Evolutionary conservation across 768 basidiomycete species (phyloP).

Genomic region (Boletus pseudopeckii): DNA sequence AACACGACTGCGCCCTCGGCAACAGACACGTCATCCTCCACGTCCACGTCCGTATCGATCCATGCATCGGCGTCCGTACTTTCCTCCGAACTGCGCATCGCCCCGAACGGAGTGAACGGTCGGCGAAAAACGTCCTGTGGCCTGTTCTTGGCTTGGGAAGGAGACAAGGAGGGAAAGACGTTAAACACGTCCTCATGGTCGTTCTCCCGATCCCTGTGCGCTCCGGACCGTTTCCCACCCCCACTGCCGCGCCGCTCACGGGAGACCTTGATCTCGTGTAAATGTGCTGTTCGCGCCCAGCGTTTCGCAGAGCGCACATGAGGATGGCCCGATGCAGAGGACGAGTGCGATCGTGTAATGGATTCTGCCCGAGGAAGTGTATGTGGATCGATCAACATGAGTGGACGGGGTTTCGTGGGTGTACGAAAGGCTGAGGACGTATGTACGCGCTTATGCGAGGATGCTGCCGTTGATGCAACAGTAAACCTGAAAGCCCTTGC

Average conservation of each 20-base stretch:
- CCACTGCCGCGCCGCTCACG: conserved; percentile 13
- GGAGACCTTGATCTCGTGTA: conserved; percentile 54
- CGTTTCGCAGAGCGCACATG: conserved; percentile 41
- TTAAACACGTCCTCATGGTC: conserved; percentile 17
- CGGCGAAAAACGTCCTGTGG: neutral
- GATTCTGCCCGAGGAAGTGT: conserved; percentile 18
- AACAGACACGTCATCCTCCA: conserved; percentile 22
- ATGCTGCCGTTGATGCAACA: neutral
- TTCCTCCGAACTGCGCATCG: conserved; percentile 8
- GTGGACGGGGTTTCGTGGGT: conserved; percentile 19
- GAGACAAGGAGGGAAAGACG: neutral
- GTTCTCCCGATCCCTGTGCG: conserved; percentile 13
- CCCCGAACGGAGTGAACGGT: conserved; percentile 10
- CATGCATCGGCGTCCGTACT: conserved; percentile 29
- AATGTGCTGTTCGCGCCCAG: conserved; percentile 65
- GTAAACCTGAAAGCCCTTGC: neutral
- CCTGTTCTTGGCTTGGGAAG: neutral
- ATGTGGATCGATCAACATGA: conserved; percentile 22
- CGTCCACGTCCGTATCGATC: conserved; percentile 41
- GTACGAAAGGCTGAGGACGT: conserved; percentile 15
- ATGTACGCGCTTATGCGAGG: conserved; percentile 9
- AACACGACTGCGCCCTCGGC: conserved; percentile 12
- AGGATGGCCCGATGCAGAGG: conserved; percentile 13
- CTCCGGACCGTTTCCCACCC: conserved; percentile 2
- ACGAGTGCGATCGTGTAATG: conserved; percentile 23